These are phyloP conservation scores for Xanthoparmelia taractica DNA, from an alignment of 495 filamentous ascomycete genomes.

Conservation along the genomic window DNA sequence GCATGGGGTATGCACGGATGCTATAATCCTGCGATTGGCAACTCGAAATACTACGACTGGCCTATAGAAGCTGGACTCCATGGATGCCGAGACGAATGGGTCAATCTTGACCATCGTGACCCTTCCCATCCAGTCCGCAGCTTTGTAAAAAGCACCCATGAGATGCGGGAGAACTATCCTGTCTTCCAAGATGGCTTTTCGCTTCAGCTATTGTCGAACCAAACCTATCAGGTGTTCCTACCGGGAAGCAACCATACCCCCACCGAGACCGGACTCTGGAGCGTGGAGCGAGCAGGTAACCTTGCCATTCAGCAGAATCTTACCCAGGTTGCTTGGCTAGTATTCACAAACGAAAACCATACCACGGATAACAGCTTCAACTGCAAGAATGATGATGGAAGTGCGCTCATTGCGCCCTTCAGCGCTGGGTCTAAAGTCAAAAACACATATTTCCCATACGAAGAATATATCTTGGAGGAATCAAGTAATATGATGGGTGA, in stretches of 20 bases:
- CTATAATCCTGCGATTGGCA: slow-evolving; percentile 41
- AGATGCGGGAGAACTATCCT: slow-evolving; percentile 41
- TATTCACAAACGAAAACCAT: slow-evolving; percentile 48
- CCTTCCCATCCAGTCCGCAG: slow-evolving; percentile 44
- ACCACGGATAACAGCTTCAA: no score
- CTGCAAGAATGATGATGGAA: no score
- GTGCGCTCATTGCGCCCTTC: slow-evolving; percentile 40
- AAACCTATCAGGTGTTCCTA: slow-evolving; percentile 37
- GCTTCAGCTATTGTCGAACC: slow-evolving; percentile 37
- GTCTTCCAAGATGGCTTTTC: slow-evolving; percentile 43
- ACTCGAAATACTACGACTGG: slow-evolving; percentile 38
- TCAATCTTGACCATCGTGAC: slow-evolving; percentile 46
- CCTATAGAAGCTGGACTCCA: slow-evolving; percentile 36
- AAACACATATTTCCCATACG: slow-evolving; percentile 45
- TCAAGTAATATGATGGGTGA: no score
- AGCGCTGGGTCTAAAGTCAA: slow-evolving; percentile 36
- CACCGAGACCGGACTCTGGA: slow-evolving; percentile 45
- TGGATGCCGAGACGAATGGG: slow-evolving; percentile 43
- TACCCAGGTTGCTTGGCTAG: slow-evolving; percentile 41
- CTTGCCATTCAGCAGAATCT: slow-evolving; percentile 42
- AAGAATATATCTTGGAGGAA: slow-evolving; percentile 36
- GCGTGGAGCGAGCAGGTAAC: slow-evolving; percentile 33
- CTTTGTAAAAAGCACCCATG: slow-evolving; percentile 41
- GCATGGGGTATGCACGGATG: slow-evolving; percentile 48
- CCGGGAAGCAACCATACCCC: slow-evolving; percentile 35